Evolutionary conservation across 2,329 filamentous ascomycete species (phyloP).

Genomic region (Didymella exigua): DNA sequence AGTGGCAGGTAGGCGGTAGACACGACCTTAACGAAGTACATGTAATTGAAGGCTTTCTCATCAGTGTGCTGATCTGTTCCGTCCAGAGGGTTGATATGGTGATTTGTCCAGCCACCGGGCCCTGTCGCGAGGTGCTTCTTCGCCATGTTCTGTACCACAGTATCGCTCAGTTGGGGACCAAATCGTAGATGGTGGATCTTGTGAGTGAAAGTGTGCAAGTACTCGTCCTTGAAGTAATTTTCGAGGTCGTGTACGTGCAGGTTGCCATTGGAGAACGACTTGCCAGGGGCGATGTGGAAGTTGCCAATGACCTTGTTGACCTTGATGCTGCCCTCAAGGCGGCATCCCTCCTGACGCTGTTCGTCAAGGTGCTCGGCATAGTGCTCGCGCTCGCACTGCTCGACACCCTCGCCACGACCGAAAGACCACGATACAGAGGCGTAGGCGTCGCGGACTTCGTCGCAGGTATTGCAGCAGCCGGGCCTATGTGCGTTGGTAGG

Average conservation of each 20-base stretch:
- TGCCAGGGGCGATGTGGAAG: constrained; percentile 96
- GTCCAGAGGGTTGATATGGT: constrained; percentile 92
- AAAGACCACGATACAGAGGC: constrained; percentile 91
- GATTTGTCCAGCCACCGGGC: constrained; percentile 74
- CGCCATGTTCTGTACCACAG: constrained; percentile 56
- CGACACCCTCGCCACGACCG: constrained; percentile 86
- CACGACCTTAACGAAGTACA: constrained; percentile 99
- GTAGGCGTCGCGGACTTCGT: constrained; percentile 95
- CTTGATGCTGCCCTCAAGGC: constrained; percentile 86
- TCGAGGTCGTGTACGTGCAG: constrained; percentile 98
- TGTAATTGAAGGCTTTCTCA: constrained; percentile 90
- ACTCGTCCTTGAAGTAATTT: constrained; percentile 81
- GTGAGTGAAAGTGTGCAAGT: constrained; percentile 85
- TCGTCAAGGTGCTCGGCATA: constrained; percentile 87
- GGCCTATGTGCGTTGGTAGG: constrained; percentile 74
- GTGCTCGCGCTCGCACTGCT: constrained; percentile 94
- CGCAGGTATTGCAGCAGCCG: constrained; percentile 97
- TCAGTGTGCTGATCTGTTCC: constrained; percentile 74
- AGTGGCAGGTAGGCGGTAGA: constrained; percentile 93
- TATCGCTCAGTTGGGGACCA: constrained; percentile 84
- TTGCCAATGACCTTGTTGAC: constrained; percentile 99
- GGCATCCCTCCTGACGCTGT: constrained; percentile 90
- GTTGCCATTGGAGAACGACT: constrained; percentile 94
- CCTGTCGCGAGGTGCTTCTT: constrained; percentile 61
- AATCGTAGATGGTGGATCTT: constrained; percentile 88